These are phyloP conservation scores for Candida pseudofarinosa DNA, from an alignment of 805 yeast species.

Conservation along the genomic window DNA sequence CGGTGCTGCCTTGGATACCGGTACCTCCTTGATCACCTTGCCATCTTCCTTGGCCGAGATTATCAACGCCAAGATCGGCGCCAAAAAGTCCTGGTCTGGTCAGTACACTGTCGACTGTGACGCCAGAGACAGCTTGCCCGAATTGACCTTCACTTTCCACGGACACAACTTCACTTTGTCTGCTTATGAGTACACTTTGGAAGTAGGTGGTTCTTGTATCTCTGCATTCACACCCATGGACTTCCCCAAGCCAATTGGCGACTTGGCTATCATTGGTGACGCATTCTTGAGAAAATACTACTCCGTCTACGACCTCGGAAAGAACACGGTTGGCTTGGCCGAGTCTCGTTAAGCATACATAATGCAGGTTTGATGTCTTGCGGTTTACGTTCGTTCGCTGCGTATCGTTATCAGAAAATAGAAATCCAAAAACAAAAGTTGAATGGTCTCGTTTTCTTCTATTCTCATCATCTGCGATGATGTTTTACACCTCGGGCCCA, in stretches of 20 bases:
- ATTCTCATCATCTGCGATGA: too few species aligned
- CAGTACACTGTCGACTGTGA: slow-evolving; percentile 93
- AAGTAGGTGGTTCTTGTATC: slow-evolving; percentile 91
- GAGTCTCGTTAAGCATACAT: slow-evolving; percentile 40
- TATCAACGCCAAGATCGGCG: slow-evolving; percentile 93
- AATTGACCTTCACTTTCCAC: slow-evolving; percentile 81
- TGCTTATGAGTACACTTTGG: slow-evolving; percentile 90
- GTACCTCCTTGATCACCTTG: slow-evolving; percentile 92
- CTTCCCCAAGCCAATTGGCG: slow-evolving; percentile 95
- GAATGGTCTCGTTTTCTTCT: too few species aligned
- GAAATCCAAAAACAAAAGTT: too few species aligned
- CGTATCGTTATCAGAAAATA: too few species aligned
- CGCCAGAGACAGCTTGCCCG: slow-evolving; percentile 79
- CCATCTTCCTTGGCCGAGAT: slow-evolving; percentile 96
- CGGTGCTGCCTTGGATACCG: slow-evolving; percentile 98
- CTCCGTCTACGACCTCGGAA: slow-evolving; percentile 87
- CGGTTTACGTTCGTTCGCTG: too few species aligned
- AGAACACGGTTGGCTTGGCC: slow-evolving; percentile 94
- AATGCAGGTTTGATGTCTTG: too few species aligned
- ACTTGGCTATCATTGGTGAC: slow-evolving; percentile 93
- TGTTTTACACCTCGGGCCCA: too few species aligned
- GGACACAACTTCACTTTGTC: slow-evolving; percentile 90
- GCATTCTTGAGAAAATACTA: slow-evolving; percentile 94
- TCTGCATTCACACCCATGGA: slow-evolving; percentile 97
- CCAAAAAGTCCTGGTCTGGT: slow-evolving; percentile 95